phyloP scores from a whole-genome alignment of 2,329 filamentous ascomycete genomes.

The Colletotrichum sp. region DNA sequence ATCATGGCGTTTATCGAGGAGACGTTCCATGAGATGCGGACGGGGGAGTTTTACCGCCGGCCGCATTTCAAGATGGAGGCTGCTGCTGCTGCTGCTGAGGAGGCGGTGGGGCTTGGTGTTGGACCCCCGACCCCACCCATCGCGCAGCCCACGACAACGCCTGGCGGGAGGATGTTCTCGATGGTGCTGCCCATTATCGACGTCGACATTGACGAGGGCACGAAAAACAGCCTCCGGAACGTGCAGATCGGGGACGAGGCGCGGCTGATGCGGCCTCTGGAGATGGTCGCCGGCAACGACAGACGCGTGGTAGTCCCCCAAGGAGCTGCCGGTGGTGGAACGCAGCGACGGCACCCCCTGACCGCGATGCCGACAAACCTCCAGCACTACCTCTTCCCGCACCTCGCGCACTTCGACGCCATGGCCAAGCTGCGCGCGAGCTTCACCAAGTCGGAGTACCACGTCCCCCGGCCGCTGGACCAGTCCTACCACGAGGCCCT shows the following conservation, averaged over 20 bases:
- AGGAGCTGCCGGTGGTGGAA: not conserved
- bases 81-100: not conserved
- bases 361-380: slow-evolving; percentile 22
- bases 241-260: slow-evolving; percentile 16
- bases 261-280: not conserved
- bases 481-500: slow-evolving; percentile 23
- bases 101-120: not conserved
- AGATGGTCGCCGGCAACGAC: not conserved
- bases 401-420: slow-evolving; percentile 23
- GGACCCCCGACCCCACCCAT: not conserved
- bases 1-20: slow-evolving; percentile 22
- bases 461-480: slow-evolving; percentile 20
- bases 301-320: not conserved
- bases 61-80: slow-evolving; percentile 19
- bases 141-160: not conserved
- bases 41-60: slow-evolving; percentile 18
- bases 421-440: slow-evolving; percentile 15
- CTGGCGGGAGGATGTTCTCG: slow-evolving; percentile 14
- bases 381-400: slow-evolving; percentile 22
- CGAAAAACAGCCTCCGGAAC: slow-evolving; percentile 10
- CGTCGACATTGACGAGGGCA: slow-evolving; percentile 22
- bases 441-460: slow-evolving; percentile 23
- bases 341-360: not conserved
- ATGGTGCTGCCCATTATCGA: slow-evolving; percentile 21
- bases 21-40: slow-evolving; percentile 22